A percentile compares a stretch with the other conserved stretches of the same genome.
phyloP scores from a whole-genome alignment of 768 basidiomycete species.

The Lepiota subincarnata region DNA sequence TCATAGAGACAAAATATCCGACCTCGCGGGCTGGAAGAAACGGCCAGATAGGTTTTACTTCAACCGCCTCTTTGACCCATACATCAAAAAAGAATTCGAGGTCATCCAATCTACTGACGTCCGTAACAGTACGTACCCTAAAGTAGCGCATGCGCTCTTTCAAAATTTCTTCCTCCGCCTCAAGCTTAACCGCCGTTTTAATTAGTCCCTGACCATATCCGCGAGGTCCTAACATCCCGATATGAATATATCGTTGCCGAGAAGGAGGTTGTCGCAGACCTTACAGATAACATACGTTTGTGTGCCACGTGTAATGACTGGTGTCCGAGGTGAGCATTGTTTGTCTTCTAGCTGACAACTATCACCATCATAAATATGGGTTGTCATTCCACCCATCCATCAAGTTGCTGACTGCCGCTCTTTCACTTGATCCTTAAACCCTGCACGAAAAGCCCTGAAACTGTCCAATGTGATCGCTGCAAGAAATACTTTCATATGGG shows the following conservation, averaged over 20 bases:
- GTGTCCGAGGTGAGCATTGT: slow-evolving; percentile 72
- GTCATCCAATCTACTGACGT: slow-evolving; percentile 84
- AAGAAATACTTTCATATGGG: slow-evolving; percentile 93
- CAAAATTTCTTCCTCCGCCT: background rate
- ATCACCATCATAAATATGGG: slow-evolving; percentile 10
- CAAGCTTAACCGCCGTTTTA: slow-evolving; percentile 18
- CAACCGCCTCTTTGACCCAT: slow-evolving; percentile 92
- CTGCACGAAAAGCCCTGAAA: slow-evolving; percentile 54
- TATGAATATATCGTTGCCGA: slow-evolving; percentile 97
- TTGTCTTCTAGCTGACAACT: background rate
- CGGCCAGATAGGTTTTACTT: slow-evolving; percentile 96
- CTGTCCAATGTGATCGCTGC: slow-evolving; percentile 88
- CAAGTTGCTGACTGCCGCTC: background rate
- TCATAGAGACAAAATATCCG: slow-evolving; percentile 93
- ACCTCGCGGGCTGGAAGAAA: slow-evolving; percentile 92
- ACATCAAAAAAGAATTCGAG: slow-evolving; percentile 97
- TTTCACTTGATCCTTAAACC: slow-evolving; percentile 12
- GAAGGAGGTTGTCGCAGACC: slow-evolving; percentile 87
- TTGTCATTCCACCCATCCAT: slow-evolving; percentile 17
- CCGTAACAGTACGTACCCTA: slow-evolving; percentile 70
- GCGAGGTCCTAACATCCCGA: slow-evolving; percentile 68
- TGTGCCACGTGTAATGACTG: slow-evolving; percentile 86
- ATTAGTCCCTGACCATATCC: slow-evolving; percentile 78
- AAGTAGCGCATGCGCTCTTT: slow-evolving; percentile 6
- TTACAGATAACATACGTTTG: slow-evolving; percentile 80